Evolutionary conservation across 1,284 basidiomycete species (phyloP).

Genomic region (Rhodotorula sp.): DNA sequence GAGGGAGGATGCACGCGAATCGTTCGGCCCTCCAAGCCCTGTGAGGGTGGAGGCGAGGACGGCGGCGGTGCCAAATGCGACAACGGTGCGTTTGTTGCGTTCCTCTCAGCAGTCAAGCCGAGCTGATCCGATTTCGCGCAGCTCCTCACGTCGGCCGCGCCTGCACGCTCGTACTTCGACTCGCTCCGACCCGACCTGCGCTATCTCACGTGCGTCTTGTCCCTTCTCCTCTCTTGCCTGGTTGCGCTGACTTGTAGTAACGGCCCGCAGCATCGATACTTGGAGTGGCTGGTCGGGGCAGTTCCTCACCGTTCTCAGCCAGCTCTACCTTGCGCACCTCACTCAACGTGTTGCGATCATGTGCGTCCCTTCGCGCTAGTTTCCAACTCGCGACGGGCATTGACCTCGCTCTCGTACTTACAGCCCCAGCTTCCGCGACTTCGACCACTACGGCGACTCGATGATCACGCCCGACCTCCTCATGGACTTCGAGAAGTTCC

Average conservation of each 20-base stretch:
- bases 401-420: too few species aligned
- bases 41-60: not conserved
- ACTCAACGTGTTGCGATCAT: conserved; percentile 35
- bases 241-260: not conserved
- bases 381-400: not conserved
- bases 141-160: conserved; percentile 19
- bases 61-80: not conserved
- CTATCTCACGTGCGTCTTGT: conserved; percentile 22
- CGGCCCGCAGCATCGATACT: not conserved
- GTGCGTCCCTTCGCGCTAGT: not conserved
- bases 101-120: not conserved
- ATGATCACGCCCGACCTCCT: conserved; percentile 34
- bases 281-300: conserved; percentile 29
- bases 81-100: not conserved
- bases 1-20: not conserved
- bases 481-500: conserved; percentile 36
- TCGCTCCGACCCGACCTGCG: conserved; percentile 25
- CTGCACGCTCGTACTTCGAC: conserved; percentile 23
- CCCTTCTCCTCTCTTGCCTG: rapidly evolving
- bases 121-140: not conserved
- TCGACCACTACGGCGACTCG: conserved; percentile 31
- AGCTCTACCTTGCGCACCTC: conserved; percentile 32
- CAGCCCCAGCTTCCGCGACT: conserved; percentile 34
- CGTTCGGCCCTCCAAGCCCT: not conserved
- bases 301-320: conserved; percentile 24